These are phyloP conservation scores for Lathyrus aphaca DNA, from an alignment of 306 rosid species.

Conservation along the genomic window DNA sequence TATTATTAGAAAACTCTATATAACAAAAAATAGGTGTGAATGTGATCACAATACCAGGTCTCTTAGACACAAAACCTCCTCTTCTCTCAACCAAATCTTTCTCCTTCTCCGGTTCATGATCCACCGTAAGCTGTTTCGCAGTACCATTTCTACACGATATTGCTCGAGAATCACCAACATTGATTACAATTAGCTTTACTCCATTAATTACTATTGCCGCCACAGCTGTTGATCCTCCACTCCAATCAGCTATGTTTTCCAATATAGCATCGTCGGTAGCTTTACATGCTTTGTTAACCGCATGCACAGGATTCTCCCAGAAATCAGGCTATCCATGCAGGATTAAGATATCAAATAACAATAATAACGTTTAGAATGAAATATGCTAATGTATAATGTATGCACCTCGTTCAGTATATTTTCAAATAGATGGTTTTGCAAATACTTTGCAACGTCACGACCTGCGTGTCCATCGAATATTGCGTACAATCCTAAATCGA, in stretches of 20 bases:
- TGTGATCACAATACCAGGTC: constrained; percentile 51
- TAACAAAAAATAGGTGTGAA: background rate
- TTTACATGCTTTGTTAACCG: constrained; percentile 55
- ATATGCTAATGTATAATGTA: background rate
- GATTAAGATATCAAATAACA: constrained; percentile 30
- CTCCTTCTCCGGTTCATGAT: constrained; percentile 64
- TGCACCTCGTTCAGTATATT: constrained; percentile 54
- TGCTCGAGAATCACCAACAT: constrained; percentile 69
- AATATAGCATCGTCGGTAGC: constrained; percentile 56
- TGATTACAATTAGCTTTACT: constrained; percentile 48
- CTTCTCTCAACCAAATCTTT: constrained; percentile 56
- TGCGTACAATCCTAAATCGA: constrained; percentile 59
- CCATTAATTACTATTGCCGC: constrained; percentile 62
- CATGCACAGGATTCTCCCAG: constrained; percentile 60
- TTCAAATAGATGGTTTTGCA: constrained; percentile 63
- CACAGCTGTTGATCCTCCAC: constrained; percentile 71
- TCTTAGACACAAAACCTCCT: constrained; percentile 57
- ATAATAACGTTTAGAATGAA: background rate
- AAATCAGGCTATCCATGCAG: constrained; percentile 55
- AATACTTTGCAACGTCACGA: constrained; percentile 55
- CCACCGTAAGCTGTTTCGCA: constrained; percentile 53
- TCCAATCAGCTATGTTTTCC: constrained; percentile 43
- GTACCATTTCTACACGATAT: constrained; percentile 49
- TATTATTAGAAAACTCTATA: background rate
- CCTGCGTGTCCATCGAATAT: constrained; percentile 72